These are phyloP conservation scores for Blastomyces emzantsi DNA, from an alignment of 2,329 filamentous ascomycete genomes.

Conservation along the genomic window DNA sequence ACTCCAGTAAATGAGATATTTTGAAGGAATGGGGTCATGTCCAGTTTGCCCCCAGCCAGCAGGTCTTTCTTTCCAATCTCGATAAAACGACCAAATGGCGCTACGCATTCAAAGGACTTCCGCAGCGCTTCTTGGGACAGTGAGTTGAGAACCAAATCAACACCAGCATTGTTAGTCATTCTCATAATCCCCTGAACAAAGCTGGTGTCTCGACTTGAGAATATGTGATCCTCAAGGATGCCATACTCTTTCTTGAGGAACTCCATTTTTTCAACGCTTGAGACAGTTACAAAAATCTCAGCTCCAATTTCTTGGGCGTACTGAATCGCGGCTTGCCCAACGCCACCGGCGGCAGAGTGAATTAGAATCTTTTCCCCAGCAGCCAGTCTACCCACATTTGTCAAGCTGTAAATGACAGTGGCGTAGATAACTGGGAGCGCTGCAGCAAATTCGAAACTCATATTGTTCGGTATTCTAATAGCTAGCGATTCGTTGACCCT, in stretches of 20 bases:
- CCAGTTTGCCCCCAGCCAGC: slow-evolving; percentile 11
- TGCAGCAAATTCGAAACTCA: slow-evolving; percentile 19
- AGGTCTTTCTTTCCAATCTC: slow-evolving; percentile 19
- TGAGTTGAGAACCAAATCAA: slow-evolving; percentile 18
- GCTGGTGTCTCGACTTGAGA: slow-evolving; percentile 18
- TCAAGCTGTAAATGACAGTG: slow-evolving; percentile 18
- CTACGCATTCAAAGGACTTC: slow-evolving; percentile 16
- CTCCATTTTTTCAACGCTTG: slow-evolving; percentile 17
- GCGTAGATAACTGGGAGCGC: slow-evolving; percentile 17
- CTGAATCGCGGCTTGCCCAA: slow-evolving; percentile 22
- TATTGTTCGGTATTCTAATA: slow-evolving; percentile 15
- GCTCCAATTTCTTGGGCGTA: slow-evolving; percentile 19
- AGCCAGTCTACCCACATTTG: slow-evolving; percentile 16
- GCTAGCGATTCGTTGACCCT: slow-evolving; percentile 12
- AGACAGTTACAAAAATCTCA: slow-evolving; percentile 21
- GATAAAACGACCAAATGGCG: slow-evolving; percentile 18
- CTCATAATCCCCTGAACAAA: slow-evolving; percentile 20
- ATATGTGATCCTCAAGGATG: slow-evolving; percentile 20
- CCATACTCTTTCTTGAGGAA: slow-evolving; percentile 19
- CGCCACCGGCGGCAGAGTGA: slow-evolving; percentile 20
- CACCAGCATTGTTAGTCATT: slow-evolving; percentile 18
- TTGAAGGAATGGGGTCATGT: slow-evolving; percentile 15
- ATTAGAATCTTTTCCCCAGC: slow-evolving; percentile 20
- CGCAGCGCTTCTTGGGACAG: slow-evolving; percentile 17
- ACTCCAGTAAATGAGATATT: slow-evolving; percentile 17